A percentile compares a stretch with the other conserved stretches of the same genome.
phyloP scores from a whole-genome alignment of 176 grass and related monocot species.

The Bothriochloa decipiens region DNA sequence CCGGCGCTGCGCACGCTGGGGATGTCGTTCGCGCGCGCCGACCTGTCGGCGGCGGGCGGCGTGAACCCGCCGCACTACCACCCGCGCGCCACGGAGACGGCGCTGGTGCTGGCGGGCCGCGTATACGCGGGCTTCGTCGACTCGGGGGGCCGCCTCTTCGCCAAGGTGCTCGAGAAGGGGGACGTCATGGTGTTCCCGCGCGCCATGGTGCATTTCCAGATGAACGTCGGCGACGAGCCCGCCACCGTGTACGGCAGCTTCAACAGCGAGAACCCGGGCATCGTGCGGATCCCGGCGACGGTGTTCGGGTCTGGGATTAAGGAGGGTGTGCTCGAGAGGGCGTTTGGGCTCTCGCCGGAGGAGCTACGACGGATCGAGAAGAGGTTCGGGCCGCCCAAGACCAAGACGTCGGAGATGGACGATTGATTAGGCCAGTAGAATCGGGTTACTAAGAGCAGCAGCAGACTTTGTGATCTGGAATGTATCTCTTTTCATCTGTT shows the following conservation, averaged over 20 bases:
- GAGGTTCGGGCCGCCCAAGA: slow-evolving; percentile 63
- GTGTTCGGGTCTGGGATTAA: slow-evolving; percentile 78
- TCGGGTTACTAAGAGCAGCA: background rate
- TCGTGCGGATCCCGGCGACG: slow-evolving; percentile 65
- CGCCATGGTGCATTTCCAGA: slow-evolving; percentile 83
- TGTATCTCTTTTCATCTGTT: slow-evolving; percentile 28
- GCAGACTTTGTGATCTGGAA: slow-evolving; percentile 2
- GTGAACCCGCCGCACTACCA: slow-evolving; percentile 89
- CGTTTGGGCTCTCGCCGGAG: slow-evolving; percentile 54
- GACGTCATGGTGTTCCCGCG: slow-evolving; percentile 86
- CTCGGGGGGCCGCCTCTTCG: slow-evolving; percentile 61
- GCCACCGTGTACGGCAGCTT: slow-evolving; percentile 69
- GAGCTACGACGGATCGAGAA: slow-evolving; percentile 66
- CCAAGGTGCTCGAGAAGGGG: slow-evolving; percentile 70
- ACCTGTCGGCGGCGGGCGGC: slow-evolving; percentile 57
- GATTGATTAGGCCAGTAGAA: slow-evolving; percentile 18
- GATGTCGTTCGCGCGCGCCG: slow-evolving; percentile 77
- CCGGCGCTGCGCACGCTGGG: slow-evolving; percentile 80
- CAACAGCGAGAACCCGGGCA: slow-evolving; percentile 83
- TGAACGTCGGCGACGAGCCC: slow-evolving; percentile 67
- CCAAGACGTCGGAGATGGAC: slow-evolving; percentile 39
- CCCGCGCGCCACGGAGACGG: slow-evolving; percentile 81
- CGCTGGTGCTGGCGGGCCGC: slow-evolving; percentile 63
- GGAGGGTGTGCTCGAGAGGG: slow-evolving; percentile 61
- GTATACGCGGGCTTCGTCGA: slow-evolving; percentile 83